Base-by-base conservation (phyloP, 306 rosid genomes). In the Inga laurina region DNA sequence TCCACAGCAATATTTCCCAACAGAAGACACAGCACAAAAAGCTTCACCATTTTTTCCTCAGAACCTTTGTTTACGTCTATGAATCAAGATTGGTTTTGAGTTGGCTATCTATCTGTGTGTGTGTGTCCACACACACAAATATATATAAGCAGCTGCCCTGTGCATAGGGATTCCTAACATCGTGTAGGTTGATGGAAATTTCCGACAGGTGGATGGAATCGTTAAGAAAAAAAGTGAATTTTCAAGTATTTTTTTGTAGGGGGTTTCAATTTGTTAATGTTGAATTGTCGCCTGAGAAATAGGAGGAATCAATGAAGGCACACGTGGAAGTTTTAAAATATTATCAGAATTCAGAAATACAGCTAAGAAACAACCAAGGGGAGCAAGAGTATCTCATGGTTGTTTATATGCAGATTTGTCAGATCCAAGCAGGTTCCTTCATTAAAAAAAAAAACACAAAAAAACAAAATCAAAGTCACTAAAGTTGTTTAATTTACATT, bases 311-410 rank as follows among this genome's bases (percentile, higher is more conserved):
- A 46, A 73, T 35, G 84, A 75, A 82, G 84, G 16, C 72, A 65
- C 87, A 86, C 87, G 89, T 81, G 91, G 79, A 78, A 78, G 79
- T 75, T 74, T 46, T 89, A 88, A 82, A 86, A 85, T 85, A 91
- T 81, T 66, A 39, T 39, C 43, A 56, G 79, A 68, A 88, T 6
- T 39, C 43, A 56, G 79, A 68, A 88, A 86, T 88, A 87, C 92
- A 89, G 79, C 90, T 79, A 85, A 84, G 88, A 73, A 67, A 84
- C 73, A 86, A 80, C 79, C 84, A n/a, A 88, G 94, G 94, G 94
- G 92, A 90, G 88, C 97, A 91, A 59, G 84, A 15, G 15, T 5
- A 91, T 90, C 88, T 62, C 77, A 72, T 39, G 59, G 76, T 83
- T 91, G 91, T 89, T 89, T 90, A 76, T 85, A 72, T 89, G 91